Base-by-base conservation (phyloP, 495 filamentous ascomycete genomes). In the Tetracladium setigerum region DNA sequence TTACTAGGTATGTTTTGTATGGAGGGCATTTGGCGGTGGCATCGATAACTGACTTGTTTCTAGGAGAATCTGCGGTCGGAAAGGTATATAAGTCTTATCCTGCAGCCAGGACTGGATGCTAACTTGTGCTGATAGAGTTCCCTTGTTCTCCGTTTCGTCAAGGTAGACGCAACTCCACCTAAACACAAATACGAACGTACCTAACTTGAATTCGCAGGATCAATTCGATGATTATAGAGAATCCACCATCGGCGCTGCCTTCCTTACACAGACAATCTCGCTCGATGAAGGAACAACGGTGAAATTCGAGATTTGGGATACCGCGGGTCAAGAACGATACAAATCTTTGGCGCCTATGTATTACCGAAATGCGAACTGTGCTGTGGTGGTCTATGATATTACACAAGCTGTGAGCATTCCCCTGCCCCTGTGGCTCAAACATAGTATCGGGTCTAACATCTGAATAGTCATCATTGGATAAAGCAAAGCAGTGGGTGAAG, bases 261-360 rank as follows among this genome's bases (percentile, higher is more conserved):
- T 98, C 80, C 76, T 98, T 54, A 98, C 92, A 60, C 92, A 98
- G 68, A 97, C 92, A 41, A 97, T 97, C 62, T 86, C 91, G 49
- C 81, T 97, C 62, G 92, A 96, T 68, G 92, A 97, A 62, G 88
- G 78, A 63, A 96, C 92, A 51, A 98, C 92, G 35, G 91, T 98
- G 65, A 98, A 98, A 72, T 98, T 98, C 61, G 92, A 98, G 72
- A 98, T 98, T 62, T 98, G 92, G 92, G 92, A 98, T 69, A 98
- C 92, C 15, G 92, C 92, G 38, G 92, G 92, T 46, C 92, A 98
- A 72, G 92, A 98, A 62, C 78, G 92, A 57, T 98, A 96, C 72
- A 97, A 96, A 77, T 96, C 91, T 5, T 71, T 98, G 53, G 94
- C 92, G 41, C 92, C 92, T 44, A 98, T 98, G 92, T 98, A 98